A percentile compares a stretch with the other conserved stretches of the same genome.
Evolutionary conservation across 2,329 filamentous ascomycete species (phyloP).

Genomic region (Bipolaris bicolor): DNA sequence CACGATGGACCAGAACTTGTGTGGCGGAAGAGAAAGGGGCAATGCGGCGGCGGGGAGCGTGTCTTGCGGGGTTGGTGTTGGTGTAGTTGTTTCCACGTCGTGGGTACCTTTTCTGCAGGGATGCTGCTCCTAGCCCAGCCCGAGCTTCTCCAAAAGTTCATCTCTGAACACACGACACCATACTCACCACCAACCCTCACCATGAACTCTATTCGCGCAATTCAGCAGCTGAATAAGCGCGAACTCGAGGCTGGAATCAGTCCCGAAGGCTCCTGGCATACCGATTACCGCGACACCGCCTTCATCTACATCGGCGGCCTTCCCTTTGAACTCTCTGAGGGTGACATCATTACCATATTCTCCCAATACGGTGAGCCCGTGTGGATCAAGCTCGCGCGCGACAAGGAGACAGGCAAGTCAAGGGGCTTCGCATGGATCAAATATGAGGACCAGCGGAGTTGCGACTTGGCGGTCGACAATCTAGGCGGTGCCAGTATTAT

Average conservation of each 20-base stretch:
- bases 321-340: conserved; percentile 90
- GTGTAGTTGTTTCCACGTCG: conserved; percentile 24
- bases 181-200: conserved; percentile 28
- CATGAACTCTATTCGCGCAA: conserved; percentile 95
- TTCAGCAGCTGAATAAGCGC: conserved; percentile 89
- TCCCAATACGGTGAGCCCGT: conserved; percentile 96
- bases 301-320: conserved; percentile 96
- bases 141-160: conserved; percentile 35
- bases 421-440: conserved; percentile 96
- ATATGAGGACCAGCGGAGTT: conserved; percentile 96
- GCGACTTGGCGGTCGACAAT: conserved; percentile 95
- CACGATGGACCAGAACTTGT: neutral
- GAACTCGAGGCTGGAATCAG: conserved; percentile 90
- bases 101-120: conserved; percentile 41
- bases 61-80: conserved; percentile 28
- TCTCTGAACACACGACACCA: neutral
- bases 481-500: conserved; percentile 83
- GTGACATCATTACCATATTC: conserved; percentile 95
- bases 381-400: conserved; percentile 87
- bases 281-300: conserved; percentile 96
- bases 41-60: conserved; percentile 20
- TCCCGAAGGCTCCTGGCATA: conserved; percentile 91
- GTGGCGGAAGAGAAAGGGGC: conserved; percentile 8
- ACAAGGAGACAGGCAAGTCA: conserved; percentile 95
- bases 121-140: conserved; percentile 38